A percentile compares a stretch with the other conserved stretches of the same genome.
Conservation (phyloP, 768 basidiomycete genomes). For the Mycena pura region DNA sequence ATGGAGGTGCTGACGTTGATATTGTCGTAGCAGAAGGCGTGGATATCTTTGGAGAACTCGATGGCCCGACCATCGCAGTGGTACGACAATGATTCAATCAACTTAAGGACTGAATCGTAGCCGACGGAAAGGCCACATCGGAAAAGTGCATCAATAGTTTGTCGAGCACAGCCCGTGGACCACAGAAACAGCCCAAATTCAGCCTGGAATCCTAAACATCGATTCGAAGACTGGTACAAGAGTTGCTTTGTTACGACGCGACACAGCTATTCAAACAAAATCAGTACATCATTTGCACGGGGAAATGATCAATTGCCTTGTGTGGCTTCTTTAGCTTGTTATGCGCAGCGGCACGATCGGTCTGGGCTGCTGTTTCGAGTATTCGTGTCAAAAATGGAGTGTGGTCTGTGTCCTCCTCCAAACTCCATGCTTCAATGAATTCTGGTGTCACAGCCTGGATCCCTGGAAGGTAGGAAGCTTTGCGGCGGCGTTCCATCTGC, state of each 20-base stretch:
- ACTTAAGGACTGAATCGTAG: slow-evolving; percentile 19
- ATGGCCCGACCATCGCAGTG: not conserved
- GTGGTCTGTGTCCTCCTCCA: not conserved
- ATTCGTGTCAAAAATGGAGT: not conserved
- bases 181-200: slow-evolving; percentile 21
- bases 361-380: not conserved
- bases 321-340: not conserved
- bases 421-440: not conserved
- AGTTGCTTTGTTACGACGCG: not conserved
- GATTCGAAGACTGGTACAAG: not conserved
- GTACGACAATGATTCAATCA: not conserved
- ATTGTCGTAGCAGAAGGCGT: slow-evolving; percentile 14
- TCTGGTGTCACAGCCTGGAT: not conserved
- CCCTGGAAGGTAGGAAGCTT: not conserved
- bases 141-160: slow-evolving; percentile 20
- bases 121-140: slow-evolving; percentile 16
- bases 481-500: not conserved
- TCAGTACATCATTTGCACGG: too few relatives aligned
- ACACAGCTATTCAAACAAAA: not conserved
- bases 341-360: not conserved
- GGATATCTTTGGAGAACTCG: not conserved
- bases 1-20: slow-evolving; percentile 27
- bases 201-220: slow-evolving; percentile 17
- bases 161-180: slow-evolving; percentile 13
- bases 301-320: not conserved